phyloP scores from a whole-genome alignment of 2,329 filamentous ascomycete species.

The Aspergillus proliferans region DNA sequence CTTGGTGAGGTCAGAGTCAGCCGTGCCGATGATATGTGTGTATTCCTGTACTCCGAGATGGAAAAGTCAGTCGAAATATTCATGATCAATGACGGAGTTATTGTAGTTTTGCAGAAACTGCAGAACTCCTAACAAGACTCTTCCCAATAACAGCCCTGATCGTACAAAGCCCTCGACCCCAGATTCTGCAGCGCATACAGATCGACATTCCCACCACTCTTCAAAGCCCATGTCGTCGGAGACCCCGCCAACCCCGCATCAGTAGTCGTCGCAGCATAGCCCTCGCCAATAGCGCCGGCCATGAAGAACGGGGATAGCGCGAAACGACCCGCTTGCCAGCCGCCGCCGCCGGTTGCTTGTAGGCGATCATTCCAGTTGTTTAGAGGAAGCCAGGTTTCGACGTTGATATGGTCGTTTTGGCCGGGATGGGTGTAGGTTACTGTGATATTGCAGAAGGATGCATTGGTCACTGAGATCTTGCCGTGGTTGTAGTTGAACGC shows the following conservation, averaged over 20 bases:
- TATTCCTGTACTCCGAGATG: neutral
- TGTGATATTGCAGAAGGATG: conserved; percentile 34
- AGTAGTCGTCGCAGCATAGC: conserved; percentile 6
- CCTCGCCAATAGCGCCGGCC: conserved; percentile 6
- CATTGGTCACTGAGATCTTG: conserved; percentile 2
- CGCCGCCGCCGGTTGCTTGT: conserved; percentile 35
- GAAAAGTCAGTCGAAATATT: neutral
- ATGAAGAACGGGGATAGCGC: conserved; percentile 7
- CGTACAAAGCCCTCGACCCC: neutral
- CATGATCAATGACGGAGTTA: neutral
- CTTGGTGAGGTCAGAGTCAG: neutral
- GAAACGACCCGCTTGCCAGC: conserved; percentile 18
- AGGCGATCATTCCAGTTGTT: conserved; percentile 34
- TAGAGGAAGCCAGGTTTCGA: conserved; percentile 31
- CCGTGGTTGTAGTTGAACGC: conserved; percentile 8
- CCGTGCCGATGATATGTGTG: neutral
- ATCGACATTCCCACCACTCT: conserved; percentile 1
- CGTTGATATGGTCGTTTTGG: conserved; percentile 26
- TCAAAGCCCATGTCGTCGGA: conserved; percentile 6
- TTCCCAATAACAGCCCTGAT: neutral
- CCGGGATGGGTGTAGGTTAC: conserved; percentile 35
- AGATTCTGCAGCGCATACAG: conserved; percentile 3
- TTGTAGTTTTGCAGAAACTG: neutral
- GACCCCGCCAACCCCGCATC: conserved; percentile 6
- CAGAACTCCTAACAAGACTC: neutral